Evolutionary conservation across 345 rosid species (phyloP).

Genomic region (Eucalyptus cladocalyx): DNA sequence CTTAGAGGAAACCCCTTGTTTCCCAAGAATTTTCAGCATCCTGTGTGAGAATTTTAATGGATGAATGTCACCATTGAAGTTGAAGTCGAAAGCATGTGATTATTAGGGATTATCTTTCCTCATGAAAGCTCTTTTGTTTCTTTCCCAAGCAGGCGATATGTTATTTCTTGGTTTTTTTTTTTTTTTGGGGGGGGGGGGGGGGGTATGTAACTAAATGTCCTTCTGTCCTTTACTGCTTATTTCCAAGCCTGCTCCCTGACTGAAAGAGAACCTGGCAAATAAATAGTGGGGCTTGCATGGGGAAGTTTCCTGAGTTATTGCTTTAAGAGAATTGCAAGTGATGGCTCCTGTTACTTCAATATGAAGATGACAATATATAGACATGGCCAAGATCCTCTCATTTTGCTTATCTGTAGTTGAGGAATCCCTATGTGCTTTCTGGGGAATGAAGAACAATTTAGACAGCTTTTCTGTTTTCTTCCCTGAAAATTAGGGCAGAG

Average conservation of each 20-base stretch:
- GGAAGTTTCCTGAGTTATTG: background rate
- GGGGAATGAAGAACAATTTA: background rate
- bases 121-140: background rate
- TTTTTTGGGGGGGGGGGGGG: background rate
- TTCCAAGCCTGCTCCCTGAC: background rate
- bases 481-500: background rate
- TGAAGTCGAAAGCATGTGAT: background rate
- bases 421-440: background rate
- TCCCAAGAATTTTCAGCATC: background rate
- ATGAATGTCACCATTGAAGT: background rate
- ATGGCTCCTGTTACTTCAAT: background rate
- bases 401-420: background rate
- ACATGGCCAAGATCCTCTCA: background rate
- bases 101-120: background rate
- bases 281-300: background rate
- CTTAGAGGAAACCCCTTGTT: background rate
- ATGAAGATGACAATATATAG: background rate
- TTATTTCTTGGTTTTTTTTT: background rate
- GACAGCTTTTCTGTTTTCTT: background rate
- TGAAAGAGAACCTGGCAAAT: background rate
- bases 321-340: background rate
- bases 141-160: background rate
- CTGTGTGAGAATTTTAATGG: background rate
- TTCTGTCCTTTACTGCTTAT: background rate
- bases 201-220: background rate